Percentiles rank a stretch among this genome's conserved stretches.
Evolutionary conservation across 1,284 basidiomycete species (phyloP).

Genomic region (Meripilus lineatus): DNA sequence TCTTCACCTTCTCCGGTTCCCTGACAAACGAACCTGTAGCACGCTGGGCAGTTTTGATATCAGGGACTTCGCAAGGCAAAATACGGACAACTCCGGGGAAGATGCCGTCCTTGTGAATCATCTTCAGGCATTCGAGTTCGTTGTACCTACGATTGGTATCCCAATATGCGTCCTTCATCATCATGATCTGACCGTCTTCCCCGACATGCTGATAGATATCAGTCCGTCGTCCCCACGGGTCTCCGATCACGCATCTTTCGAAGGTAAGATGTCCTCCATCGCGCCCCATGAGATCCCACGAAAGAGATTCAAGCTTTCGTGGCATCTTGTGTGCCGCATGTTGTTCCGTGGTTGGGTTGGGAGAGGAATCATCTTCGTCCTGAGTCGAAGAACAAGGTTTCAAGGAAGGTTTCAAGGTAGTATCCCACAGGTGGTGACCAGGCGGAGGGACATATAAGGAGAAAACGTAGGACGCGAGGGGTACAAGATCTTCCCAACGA

Average conservation of each 20-base stretch:
- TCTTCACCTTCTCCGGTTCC: not conserved
- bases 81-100: constrained; percentile 10
- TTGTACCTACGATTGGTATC: not conserved
- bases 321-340: too few relatives aligned
- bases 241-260: not conserved
- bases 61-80: not conserved
- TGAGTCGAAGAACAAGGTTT: not conserved
- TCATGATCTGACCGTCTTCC: not conserved
- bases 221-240: constrained; percentile 5
- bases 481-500: not conserved
- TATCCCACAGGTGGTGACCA: constrained; percentile 2
- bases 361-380: not conserved
- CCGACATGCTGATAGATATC: constrained; percentile 1
- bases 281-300: too few relatives aligned
- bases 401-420: not conserved
- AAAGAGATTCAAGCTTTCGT: too few relatives aligned
- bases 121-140: constrained; percentile 1
- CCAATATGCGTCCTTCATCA: constrained; percentile 11
- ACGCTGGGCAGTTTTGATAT: not conserved
- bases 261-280: too few relatives aligned
- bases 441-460: constrained; percentile 10
- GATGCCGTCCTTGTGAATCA: constrained; percentile 6
- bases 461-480: constrained; percentile 6
- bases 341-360: too few relatives aligned
- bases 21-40: not conserved